phyloP scores from a whole-genome alignment of 1,284 basidiomycete species.

The Puccinia horiana region DNA sequence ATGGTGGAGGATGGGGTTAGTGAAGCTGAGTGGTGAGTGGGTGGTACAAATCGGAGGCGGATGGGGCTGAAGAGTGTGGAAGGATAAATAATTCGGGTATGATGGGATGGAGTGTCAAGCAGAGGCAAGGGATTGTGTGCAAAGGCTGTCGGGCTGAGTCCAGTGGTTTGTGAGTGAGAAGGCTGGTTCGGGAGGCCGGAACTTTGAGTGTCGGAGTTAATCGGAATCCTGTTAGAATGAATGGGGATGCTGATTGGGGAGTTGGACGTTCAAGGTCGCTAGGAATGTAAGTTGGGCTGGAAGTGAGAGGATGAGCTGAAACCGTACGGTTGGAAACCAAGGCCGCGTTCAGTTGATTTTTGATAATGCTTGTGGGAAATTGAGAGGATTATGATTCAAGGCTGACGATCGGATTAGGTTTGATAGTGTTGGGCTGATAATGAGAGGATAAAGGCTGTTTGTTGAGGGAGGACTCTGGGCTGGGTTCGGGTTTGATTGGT shows the following conservation, averaged over 20 bases:
- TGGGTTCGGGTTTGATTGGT: not conserved
- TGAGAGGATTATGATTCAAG: no score
- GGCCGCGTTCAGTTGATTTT: not conserved
- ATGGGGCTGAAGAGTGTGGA: not conserved
- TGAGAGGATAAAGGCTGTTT: not conserved
- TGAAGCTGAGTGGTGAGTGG: conserved; percentile 2
- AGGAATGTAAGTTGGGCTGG: not conserved
- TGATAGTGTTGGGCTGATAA: no score
- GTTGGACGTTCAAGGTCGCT: not conserved
- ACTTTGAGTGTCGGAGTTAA: not conserved
- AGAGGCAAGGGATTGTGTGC: not conserved
- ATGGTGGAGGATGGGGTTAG: conserved; percentile 1
- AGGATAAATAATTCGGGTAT: not conserved
- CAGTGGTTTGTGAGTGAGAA: not conserved
- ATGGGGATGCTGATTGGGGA: not conserved
- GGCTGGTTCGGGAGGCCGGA: not conserved
- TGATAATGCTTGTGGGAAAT: no score
- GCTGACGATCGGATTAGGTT: no score
- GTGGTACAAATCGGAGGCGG: not conserved
- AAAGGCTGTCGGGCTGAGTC: not conserved
- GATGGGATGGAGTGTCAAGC: not conserved
- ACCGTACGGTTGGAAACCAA: not conserved
- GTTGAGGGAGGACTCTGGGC: not conserved
- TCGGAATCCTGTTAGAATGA: not conserved
- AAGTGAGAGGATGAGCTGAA: not conserved